phyloP scores from a whole-genome alignment of 176 grass and related monocot genomes.

The Musa troglodytarum region DNA sequence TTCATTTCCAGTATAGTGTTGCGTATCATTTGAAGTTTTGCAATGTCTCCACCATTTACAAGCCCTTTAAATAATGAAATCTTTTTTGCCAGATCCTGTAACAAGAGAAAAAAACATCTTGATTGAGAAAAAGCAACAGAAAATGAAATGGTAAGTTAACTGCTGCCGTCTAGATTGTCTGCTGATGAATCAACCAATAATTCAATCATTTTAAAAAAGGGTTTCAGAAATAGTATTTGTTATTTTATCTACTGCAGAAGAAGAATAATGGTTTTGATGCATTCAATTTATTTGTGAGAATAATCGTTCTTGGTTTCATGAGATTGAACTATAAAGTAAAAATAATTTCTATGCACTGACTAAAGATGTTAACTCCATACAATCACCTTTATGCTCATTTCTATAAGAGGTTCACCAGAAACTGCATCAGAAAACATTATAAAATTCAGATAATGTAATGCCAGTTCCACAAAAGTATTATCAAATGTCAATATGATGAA shows the following conservation, averaged over 20 bases:
- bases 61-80: slow-evolving; percentile 2
- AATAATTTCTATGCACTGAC: too few relatives aligned
- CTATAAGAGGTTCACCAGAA: too few relatives aligned
- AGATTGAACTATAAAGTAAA: too few relatives aligned
- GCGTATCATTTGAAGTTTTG: slow-evolving; percentile 15
- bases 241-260: background rate
- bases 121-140: background rate
- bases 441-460: too few relatives aligned
- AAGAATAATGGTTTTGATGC: background rate
- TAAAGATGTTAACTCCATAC: too few relatives aligned
- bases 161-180: background rate
- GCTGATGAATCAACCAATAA: background rate
- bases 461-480: too few relatives aligned
- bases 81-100: slow-evolving; percentile 6
- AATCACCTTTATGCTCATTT: too few relatives aligned
- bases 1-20: slow-evolving; percentile 14
- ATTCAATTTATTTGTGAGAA: too few relatives aligned
- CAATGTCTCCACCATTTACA: slow-evolving; percentile 15
- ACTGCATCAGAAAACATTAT: too few relatives aligned
- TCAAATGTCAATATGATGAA: too few relatives aligned
- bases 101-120: background rate
- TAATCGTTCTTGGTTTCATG: too few relatives aligned
- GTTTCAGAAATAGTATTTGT: background rate
- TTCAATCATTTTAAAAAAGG: background rate
- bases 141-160: background rate